phyloP scores from a whole-genome alignment of 2,329 filamentous ascomycete genomes.

The Sordariomycetes sp. region DNA sequence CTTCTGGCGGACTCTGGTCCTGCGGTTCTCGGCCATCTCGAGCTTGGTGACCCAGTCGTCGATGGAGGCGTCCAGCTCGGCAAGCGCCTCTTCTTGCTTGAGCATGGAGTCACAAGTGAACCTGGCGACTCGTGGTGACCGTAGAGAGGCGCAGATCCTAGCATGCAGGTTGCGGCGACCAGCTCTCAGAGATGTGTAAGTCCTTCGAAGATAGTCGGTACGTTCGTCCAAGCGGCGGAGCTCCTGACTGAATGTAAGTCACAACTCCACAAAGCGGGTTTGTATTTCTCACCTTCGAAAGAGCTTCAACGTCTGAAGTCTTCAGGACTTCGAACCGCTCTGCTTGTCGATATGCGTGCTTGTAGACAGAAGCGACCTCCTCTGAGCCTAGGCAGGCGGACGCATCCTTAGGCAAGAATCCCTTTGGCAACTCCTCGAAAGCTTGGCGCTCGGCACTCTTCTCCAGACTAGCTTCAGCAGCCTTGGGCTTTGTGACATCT shows the following conservation, averaged over 20 bases:
- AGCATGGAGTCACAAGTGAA: conserved; percentile 69
- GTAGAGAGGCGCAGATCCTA: conserved; percentile 69
- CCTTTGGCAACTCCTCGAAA: conserved; percentile 52
- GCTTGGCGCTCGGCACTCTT: conserved; percentile 44
- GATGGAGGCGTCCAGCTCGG: conserved; percentile 67
- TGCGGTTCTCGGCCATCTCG: conserved; percentile 71
- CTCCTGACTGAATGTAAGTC: conserved; percentile 37
- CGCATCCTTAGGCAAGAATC: conserved; percentile 46
- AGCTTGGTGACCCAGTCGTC: conserved; percentile 75
- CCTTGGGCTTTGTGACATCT: conserved; percentile 24
- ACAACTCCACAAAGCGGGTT: background rate
- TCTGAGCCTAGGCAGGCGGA: conserved; percentile 31
- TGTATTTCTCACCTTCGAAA: conserved; percentile 47
- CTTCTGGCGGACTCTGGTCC: conserved; percentile 68
- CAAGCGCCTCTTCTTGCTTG: conserved; percentile 71
- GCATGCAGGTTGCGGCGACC: conserved; percentile 69
- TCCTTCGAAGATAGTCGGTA: conserved; percentile 68
- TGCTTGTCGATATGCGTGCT: conserved; percentile 53
- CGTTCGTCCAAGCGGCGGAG: conserved; percentile 68
- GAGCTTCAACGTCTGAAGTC: conserved; percentile 51
- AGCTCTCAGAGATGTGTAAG: conserved; percentile 65
- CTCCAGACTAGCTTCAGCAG: conserved; percentile 27
- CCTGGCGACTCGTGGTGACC: conserved; percentile 58
- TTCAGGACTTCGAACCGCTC: conserved; percentile 56
- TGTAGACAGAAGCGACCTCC: conserved; percentile 43